These are phyloP conservation scores for Ganoderma resinaceum DNA, from an alignment of 1,284 basidiomycete genomes.

Conservation along the genomic window DNA sequence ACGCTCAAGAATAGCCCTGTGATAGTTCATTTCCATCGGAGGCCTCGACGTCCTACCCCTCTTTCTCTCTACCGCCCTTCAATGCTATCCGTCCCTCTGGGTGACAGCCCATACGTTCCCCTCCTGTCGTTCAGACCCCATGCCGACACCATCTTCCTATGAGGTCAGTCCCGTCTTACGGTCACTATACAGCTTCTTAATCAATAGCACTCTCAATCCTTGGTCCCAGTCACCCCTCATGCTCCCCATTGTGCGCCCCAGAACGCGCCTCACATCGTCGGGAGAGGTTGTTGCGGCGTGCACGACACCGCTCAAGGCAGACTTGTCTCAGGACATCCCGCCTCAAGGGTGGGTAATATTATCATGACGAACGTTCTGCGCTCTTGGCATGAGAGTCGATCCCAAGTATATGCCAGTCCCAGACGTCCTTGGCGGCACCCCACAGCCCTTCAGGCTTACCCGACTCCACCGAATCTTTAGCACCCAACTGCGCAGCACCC, in stretches of 20 bases:
- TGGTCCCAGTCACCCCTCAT: neutral
- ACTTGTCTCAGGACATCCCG: neutral
- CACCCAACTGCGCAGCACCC: constrained; percentile 3
- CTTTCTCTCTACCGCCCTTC: neutral
- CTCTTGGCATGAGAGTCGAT: neutral
- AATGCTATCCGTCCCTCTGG: neutral
- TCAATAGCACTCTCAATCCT: neutral
- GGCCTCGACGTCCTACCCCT: neutral
- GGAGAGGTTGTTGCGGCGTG: neutral
- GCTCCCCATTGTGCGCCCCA: neutral
- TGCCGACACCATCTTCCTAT: neutral
- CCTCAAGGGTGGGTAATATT: neutral
- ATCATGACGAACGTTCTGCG: neutral
- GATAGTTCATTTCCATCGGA: neutral
- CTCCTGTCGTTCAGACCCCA: neutral
- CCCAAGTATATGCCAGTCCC: neutral
- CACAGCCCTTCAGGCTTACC: neutral
- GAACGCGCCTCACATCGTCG: neutral
- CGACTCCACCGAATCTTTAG: neutral
- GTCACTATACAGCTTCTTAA: neutral
- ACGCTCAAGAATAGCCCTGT: constrained; percentile 4
- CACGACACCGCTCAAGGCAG: neutral
- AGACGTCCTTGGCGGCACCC: neutral
- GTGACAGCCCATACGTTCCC: neutral
- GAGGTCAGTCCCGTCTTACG: neutral